These are phyloP conservation scores for Boechera retrofracta DNA, from an alignment of 345 rosid genomes.

Conservation along the genomic window DNA sequence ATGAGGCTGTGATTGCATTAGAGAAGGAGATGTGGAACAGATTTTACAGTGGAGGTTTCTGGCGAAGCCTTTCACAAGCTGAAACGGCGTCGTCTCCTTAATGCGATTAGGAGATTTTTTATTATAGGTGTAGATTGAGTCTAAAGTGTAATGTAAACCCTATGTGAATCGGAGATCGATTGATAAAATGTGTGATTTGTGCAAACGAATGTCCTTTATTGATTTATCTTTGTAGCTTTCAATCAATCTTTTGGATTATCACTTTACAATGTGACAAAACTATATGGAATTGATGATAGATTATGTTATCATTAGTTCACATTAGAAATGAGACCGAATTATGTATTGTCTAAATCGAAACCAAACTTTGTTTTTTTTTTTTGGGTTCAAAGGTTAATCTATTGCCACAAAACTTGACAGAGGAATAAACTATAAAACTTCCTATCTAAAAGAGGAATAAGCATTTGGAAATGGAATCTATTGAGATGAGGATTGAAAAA, in stretches of 20 bases:
- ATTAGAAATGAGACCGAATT: not conserved
- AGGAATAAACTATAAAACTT: not conserved
- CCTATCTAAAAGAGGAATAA: not conserved
- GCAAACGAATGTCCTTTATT: not conserved
- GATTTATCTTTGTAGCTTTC: not conserved
- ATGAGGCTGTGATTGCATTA: constrained; percentile 48
- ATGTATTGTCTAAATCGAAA: not conserved
- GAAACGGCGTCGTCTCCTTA: constrained; percentile 26
- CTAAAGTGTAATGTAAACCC: not conserved
- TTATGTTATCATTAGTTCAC: not conserved
- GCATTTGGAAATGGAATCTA: constrained; percentile 4
- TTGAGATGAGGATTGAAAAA: not conserved
- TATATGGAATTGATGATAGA: not conserved
- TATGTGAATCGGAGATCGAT: constrained; percentile 11
- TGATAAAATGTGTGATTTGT: not conserved
- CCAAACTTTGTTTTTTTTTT: not conserved
- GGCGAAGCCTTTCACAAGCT: constrained; percentile 64
- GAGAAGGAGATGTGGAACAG: constrained; percentile 70
- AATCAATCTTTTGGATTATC: not conserved
- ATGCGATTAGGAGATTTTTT: not conserved
- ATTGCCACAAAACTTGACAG: not conserved
- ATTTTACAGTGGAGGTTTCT: constrained; percentile 62
- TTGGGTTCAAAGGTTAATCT: not conserved
- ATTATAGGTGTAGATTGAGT: not conserved
- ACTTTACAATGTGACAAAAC: not conserved